Base-by-base conservation (phyloP, 1,284 basidiomycete genomes). In the Malassezia caprae region DNA sequence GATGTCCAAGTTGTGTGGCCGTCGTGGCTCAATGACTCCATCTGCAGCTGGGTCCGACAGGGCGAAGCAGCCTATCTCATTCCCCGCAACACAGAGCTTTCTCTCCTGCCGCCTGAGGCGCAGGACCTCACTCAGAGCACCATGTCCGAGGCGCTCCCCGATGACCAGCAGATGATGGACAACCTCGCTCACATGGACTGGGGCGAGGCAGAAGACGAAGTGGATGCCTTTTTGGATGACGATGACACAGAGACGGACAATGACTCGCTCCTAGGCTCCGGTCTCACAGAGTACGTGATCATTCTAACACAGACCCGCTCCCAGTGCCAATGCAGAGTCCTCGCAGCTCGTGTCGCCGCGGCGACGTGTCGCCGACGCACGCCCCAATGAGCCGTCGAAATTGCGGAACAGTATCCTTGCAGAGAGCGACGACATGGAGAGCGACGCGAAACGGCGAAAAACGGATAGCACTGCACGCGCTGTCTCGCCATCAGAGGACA, bases 1-100 rank as follows among this genome's bases (percentile, higher is more conserved):
- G 80, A 80, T 12, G 81, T 88, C 64, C 82, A 86, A 64, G 82
- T 94, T 57, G 90, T 98, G 7, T 87, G 85, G 82, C 77, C 87
- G 3, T 78, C 82, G 8, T 96, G 91, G 91, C 85, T 96, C 67
- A 84, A 83, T 46, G 85, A 90, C 69, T 87, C 84, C 11, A 79
- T 91, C 49, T 84, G 86, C 15, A 77, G 84, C 30, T 96, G 90
- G 90, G 76, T 76, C 45, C 81, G 81, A 55, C 83, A 84, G 68
- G 82, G 84, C 61, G 89, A 90, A 76, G 77, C 75, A 0, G 78
- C 79, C 17, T 90, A 89, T 76, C 76, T 84, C 1, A 41, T 71
- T 13, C 56, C 60, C 1, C 49, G 34, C 6, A 34, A 37, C n/a
- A 56, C 57, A 8, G 52, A 42, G 19, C 23, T 42, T 4, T 27